Evolutionary conservation across 78 protist genomes (phyloP), one percentile per base, ranked within the genome.

Genomic region (Andalucia godoyi): DNA sequence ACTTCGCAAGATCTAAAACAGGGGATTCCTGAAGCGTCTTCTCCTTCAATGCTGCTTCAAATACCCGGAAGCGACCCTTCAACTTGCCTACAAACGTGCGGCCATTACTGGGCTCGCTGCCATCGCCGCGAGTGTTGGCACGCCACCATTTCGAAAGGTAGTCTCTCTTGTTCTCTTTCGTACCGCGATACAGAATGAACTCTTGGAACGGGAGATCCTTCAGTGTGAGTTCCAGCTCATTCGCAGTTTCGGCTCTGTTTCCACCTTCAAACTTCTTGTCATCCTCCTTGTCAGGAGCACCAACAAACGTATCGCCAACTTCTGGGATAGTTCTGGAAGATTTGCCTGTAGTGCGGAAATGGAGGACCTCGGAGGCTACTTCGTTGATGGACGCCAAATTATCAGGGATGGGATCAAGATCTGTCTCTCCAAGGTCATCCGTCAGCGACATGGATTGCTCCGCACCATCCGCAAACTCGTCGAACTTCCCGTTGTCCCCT

Each of bases 61-160:
- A 12, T 10, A 60, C 40, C 18, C 23, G 39, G 40, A 60, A 15
- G 18, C 36, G 39, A 13, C 65, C 65, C 65, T 60, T 60, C 27
- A 17, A 60, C 43, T 60, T 60, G 25, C 65, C 65, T n/a, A 60
- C 65, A n/a, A 12, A 43, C 47, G 47, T 13, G 47, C 47, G 13
- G 47, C 47, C 27, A 43, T 13, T 12, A 43, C 47, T 13, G 13
- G 47, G 27, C 47, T 43, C 13, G 47, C 47, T 13, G 10, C 47
- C 27, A 43, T 43, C 10, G 47, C 10, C 13, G 47, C 27, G 47
- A 43, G 10, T 17, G 27, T 43, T 13, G 47, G 10, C 47, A 43
- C 10, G 13, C 27, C 27, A 13, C 47, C 10, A 13, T 13, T 43
- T 43, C 27, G 47, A 43, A 12, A 43, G 10, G 47, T 43, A 13